phyloP scores from a whole-genome alignment of 2,329 filamentous ascomycete species.

The Botrytis deweyae region DNA sequence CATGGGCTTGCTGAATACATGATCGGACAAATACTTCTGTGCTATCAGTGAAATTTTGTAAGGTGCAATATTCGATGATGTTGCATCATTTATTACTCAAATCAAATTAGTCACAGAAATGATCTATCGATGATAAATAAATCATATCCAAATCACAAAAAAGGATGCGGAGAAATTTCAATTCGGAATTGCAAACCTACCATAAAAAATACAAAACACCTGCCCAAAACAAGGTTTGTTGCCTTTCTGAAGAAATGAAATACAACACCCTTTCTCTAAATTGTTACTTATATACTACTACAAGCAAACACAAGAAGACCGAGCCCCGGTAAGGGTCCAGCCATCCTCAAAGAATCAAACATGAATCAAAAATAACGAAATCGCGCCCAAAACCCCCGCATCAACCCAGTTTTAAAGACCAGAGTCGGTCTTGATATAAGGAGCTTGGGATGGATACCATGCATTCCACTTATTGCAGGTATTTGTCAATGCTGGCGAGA shows the following conservation, averaged over 20 bases:
- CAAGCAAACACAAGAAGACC: background rate
- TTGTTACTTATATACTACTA: conserved; percentile 6
- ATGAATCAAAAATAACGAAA: background rate
- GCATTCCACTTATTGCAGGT: conserved; percentile 31
- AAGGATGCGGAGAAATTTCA: background rate
- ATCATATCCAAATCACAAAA: background rate
- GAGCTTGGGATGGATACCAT: conserved; percentile 25
- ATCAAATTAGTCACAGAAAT: background rate
- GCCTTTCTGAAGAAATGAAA: background rate
- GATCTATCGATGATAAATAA: background rate
- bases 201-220: too few relatives aligned
- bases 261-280: background rate
- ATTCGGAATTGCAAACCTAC: background rate
- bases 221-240: background rate
- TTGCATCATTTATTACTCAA: background rate
- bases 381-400: background rate
- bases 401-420: conserved; percentile 28
- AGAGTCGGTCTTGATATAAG: conserved; percentile 33
- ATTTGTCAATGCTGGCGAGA: conserved; percentile 26
- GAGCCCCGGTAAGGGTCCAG: background rate
- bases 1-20: background rate
- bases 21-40: background rate
- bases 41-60: background rate
- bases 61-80: background rate
- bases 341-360: background rate